Base-by-base conservation (phyloP, 139 green algal species). In the Chlamydomonas urium region DNA sequence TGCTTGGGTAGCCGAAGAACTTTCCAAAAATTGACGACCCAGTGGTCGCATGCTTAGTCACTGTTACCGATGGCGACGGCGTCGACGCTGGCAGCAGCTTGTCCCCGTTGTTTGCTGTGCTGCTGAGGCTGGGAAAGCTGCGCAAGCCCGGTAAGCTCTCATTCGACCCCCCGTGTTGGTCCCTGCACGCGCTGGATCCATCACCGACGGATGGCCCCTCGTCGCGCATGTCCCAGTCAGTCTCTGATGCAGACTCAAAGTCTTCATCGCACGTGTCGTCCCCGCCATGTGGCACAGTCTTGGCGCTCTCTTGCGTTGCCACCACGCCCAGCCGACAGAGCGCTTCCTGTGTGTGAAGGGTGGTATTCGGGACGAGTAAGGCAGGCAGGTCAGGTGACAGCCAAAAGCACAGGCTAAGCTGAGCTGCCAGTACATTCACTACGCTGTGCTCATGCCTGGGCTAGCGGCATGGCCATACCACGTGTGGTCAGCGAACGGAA, bases 241-340 rank as follows among this genome's bases (percentile, higher is more conserved):
- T 71, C 26, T 71, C 63, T 28, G 37, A 59, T 5, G 63, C 63
- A 71, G 63, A 71, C 26, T 71, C 63, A 71, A 71, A 71, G 17
- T 71, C 63, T 28, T 71, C 63, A 29, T 71, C 63, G 33, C 26
- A 6, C 60, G 24, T 26, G 42, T 14, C 42, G 10, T 50, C 42
- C 14, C 42, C 10, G 42, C 10, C 8, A 8, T 14, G 8, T 8
- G 42, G 42, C 14, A 24, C 10, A 50, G 14, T 14, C 42, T 50
- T 50, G 42, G 42, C 10, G 42, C 8, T 8, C 8, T 50, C 42
- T 14, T 50, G 42, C 42, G 42, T 50, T 14, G 42, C 42, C 10
- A 50, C 14, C 42, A 8, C 8, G 42, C 8, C 8, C 42, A 50
- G 10, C 42, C 14, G 42, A 50, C 8, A 50, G 42, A 50, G 14